A percentile compares a stretch with the other conserved stretches of the same genome.
Conservation (phyloP, 192 early-diverging fungal genomes). For the Umbelopsis sp. region DNA sequence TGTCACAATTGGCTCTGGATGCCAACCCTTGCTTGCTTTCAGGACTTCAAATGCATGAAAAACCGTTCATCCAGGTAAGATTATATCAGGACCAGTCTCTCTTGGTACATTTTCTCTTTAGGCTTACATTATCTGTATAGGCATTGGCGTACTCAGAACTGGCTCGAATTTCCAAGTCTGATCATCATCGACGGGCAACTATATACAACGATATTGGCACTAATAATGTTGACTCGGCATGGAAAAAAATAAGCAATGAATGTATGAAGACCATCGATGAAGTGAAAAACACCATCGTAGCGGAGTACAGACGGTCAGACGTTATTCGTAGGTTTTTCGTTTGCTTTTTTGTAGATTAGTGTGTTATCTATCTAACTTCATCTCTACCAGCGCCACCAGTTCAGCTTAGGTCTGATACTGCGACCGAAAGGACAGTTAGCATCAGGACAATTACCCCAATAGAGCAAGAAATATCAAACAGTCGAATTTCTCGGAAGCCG, state of each 20-base stretch:
- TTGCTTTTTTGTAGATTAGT: too few species aligned
- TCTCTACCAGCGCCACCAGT: neutral
- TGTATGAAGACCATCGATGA: constrained; percentile 18
- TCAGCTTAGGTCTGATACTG: neutral
- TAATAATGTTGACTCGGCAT: constrained; percentile 1
- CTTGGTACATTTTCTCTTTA: too few species aligned
- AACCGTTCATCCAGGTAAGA: constrained; percentile 17
- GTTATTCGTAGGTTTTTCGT: neutral
- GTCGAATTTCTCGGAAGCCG: neutral
- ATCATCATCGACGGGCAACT: neutral
- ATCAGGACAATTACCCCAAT: neutral
- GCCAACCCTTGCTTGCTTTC: constrained; percentile 14
- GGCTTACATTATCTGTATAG: neutral
- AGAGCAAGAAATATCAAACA: neutral
- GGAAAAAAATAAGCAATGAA: constrained; percentile 15
- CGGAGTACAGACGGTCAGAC: constrained; percentile 20
- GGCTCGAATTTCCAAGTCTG: neutral
- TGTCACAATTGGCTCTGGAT: neutral
- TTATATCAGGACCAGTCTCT: neutral
- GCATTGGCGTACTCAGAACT: constrained; percentile 22
- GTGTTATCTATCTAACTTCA: too few species aligned
- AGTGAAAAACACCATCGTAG: constrained; percentile 5
- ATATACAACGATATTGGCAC: constrained; percentile 6
- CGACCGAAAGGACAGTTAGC: neutral
- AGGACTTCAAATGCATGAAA: constrained; percentile 15